phyloP scores from a whole-genome alignment of 441 rosid genomes.

The Aleurites moluccanus region DNA sequence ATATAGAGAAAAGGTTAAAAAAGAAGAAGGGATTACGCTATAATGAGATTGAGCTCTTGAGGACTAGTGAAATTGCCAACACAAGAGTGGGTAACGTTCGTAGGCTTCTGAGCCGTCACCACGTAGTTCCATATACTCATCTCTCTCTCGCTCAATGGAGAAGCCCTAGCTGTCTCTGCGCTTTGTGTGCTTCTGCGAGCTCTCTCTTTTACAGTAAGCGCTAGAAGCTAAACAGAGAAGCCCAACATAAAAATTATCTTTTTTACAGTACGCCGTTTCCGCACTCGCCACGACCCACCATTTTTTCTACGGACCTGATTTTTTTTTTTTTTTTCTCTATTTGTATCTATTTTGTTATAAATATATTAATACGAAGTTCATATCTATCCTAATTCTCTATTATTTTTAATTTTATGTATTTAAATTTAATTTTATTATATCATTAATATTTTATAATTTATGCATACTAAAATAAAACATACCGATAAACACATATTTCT shows the following conservation, averaged over 20 bases:
- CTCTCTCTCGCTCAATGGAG: slow-evolving; percentile 7
- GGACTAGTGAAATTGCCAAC: slow-evolving; percentile 98
- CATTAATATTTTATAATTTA: no score
- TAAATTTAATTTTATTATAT: no score
- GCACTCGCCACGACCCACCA: no score
- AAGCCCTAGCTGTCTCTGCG: slow-evolving; percentile 12
- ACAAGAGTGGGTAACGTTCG: slow-evolving; percentile 92
- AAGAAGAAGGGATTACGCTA: slow-evolving; percentile 53
- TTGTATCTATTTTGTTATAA: no score
- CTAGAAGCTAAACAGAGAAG: neutral
- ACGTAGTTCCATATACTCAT: slow-evolving; percentile 98
- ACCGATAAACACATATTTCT: no score
- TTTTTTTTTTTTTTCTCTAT: no score
- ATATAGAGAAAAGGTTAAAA: neutral
- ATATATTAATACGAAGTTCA: no score
- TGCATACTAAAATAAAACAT: no score
- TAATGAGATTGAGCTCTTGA: slow-evolving; percentile 92
- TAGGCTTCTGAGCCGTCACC: slow-evolving; percentile 98
- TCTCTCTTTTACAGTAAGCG: neutral
- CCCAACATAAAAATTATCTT: neutral
- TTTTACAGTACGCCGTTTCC: no score
- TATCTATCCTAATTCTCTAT: no score
- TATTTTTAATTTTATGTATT: no score
- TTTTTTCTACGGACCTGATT: no score
- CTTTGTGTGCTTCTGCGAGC: neutral